phyloP scores from a whole-genome alignment of 2,329 filamentous ascomycete species.

The Sclerotinia spermophila region DNA sequence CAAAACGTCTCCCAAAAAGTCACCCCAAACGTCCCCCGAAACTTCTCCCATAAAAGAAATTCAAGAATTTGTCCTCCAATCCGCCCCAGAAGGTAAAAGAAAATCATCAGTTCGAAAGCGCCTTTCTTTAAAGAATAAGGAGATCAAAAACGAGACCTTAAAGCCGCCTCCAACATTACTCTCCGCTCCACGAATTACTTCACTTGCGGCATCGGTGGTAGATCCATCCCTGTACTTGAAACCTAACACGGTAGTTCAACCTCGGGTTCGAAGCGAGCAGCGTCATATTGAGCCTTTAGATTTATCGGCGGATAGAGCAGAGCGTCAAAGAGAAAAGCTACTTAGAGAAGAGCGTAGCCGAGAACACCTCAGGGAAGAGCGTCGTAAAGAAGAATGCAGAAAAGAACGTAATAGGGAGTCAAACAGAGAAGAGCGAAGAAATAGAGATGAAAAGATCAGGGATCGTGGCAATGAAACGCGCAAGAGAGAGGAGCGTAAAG shows the following conservation, averaged over 20 bases:
- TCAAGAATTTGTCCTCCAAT: constrained; percentile 10
- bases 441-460: background rate
- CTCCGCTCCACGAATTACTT: constrained; percentile 9
- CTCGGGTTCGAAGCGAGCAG: background rate
- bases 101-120: constrained; percentile 33
- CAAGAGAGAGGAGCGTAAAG: background rate
- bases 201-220: constrained; percentile 16
- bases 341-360: constrained; percentile 1
- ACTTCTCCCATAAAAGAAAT: background rate
- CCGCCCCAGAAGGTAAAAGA: constrained; percentile 26
- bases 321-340: constrained; percentile 1
- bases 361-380: background rate
- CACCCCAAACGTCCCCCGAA: background rate
- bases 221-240: constrained; percentile 20
- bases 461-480: background rate
- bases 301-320: background rate
- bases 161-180: background rate
- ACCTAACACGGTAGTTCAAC: constrained; percentile 19
- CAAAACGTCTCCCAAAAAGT: background rate
- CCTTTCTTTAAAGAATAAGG: constrained; percentile 34
- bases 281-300: constrained; percentile 4
- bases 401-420: background rate
- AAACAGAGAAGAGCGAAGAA: background rate
- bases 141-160: constrained; percentile 22
- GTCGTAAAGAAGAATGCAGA: background rate